phyloP scores from a whole-genome alignment of 208 protist genomes.

The Blastocrithidia nonstop region DNA sequence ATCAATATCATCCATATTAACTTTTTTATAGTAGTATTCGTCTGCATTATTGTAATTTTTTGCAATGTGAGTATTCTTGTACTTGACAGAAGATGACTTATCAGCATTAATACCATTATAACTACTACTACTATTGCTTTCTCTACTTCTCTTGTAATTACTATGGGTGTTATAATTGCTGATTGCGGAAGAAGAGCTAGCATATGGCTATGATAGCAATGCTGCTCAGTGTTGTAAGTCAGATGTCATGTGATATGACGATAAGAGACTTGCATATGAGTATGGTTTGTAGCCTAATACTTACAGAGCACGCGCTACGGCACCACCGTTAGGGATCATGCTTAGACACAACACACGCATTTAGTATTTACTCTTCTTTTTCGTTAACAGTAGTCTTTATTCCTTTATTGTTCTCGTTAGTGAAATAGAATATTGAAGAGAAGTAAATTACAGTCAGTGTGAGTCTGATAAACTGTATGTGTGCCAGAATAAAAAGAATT shows the following conservation, averaged over 20 bases:
- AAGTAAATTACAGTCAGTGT: no score
- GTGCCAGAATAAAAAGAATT: no score
- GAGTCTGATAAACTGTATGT: no score
- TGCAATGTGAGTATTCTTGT: conserved; percentile 22
- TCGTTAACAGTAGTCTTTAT: conserved; percentile 6
- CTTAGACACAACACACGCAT: conserved; percentile 62
- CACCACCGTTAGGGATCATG: conserved; percentile 40
- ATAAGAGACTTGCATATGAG: conserved; percentile 28
- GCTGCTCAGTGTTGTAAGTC: not conserved
- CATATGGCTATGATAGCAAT: not conserved
- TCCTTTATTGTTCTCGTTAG: not conserved
- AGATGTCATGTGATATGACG: not conserved
- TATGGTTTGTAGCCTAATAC: conserved; percentile 57
- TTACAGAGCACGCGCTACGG: conserved; percentile 27
- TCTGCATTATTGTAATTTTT: conserved; percentile 31
- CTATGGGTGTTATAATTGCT: not conserved
- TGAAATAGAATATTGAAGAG: no score
- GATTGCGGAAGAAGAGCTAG: not conserved
- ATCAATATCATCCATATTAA: no score
- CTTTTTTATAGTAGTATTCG: conserved; percentile 14
- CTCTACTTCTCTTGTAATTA: not conserved
- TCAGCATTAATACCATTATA: not conserved
- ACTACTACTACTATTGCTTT: no score
- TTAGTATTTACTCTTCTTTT: not conserved
- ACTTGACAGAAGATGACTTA: not conserved